These are phyloP conservation scores for Fusarium coicis DNA, from an alignment of 2,329 filamentous ascomycete genomes.

Conservation along the genomic window DNA sequence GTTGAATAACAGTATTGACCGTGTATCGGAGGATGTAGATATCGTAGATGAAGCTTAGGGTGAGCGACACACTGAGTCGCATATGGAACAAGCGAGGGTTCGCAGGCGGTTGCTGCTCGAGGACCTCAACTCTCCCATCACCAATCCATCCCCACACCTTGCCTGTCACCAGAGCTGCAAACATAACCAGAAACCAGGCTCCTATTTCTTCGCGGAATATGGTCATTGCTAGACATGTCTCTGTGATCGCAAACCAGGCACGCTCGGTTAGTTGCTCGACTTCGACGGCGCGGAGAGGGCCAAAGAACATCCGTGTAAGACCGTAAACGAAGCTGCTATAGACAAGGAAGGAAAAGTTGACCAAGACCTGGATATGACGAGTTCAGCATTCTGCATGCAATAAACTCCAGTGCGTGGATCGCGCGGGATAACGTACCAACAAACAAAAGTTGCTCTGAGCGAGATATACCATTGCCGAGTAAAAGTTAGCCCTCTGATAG, in stretches of 20 bases:
- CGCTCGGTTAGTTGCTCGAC: slow-evolving; percentile 97
- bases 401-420: not conserved
- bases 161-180: slow-evolving; percentile 88
- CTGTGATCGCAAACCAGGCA: slow-evolving; percentile 97
- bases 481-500: slow-evolving; percentile 96
- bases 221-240: slow-evolving; percentile 97
- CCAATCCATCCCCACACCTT: slow-evolving; percentile 99
- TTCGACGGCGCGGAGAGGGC: slow-evolving; percentile 89
- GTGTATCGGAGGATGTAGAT: slow-evolving; percentile 83
- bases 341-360: slow-evolving; percentile 87
- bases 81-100: slow-evolving; percentile 91
- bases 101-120: slow-evolving; percentile 93
- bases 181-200: slow-evolving; percentile 96
- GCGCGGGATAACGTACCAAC: slow-evolving; percentile 69
- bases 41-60: slow-evolving; percentile 84
- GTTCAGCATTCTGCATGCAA: slow-evolving; percentile 12
- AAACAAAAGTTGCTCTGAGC: slow-evolving; percentile 96
- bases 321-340: slow-evolving; percentile 85
- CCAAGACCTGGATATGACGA: slow-evolving; percentile 73
- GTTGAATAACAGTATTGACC: slow-evolving; percentile 82
- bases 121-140: slow-evolving; percentile 90
- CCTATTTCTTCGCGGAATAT: slow-evolving; percentile 97
- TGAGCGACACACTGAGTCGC: slow-evolving; percentile 80
- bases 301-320: slow-evolving; percentile 90
- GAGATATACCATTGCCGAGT: slow-evolving; percentile 96